These are phyloP conservation scores for Sordariomycetes sp. DNA, from an alignment of 2,329 filamentous ascomycete species.

Conservation along the genomic window DNA sequence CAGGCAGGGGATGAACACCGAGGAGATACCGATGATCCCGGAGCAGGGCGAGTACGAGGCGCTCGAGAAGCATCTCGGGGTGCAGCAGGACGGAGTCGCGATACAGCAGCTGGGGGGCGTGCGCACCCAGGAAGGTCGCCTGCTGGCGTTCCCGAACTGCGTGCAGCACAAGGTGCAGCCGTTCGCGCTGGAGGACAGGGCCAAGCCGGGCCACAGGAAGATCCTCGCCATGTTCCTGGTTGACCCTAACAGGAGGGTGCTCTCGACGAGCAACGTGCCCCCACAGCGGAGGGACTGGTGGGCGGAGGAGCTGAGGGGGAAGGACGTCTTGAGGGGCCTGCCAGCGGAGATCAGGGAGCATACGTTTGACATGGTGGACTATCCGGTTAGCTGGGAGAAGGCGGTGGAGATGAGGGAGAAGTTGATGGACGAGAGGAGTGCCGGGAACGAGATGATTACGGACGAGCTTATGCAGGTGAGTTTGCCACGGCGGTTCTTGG, in stretches of 20 bases:
- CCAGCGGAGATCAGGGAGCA: conserved; percentile 16
- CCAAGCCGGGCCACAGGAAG: conserved; percentile 41
- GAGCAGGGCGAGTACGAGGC: conserved; percentile 21
- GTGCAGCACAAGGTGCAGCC: conserved; percentile 38
- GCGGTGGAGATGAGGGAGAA: conserved; percentile 22
- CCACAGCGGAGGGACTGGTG: conserved; percentile 25
- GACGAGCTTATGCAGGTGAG: neutral
- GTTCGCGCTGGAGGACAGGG: conserved; percentile 36
- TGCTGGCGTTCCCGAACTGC: conserved; percentile 31
- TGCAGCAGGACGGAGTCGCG: conserved; percentile 9
- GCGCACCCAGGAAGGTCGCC: conserved; percentile 25
- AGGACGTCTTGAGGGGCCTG: conserved; percentile 13
- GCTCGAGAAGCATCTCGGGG: conserved; percentile 23
- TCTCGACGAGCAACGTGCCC: conserved; percentile 30
- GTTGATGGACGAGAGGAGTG: conserved; percentile 24
- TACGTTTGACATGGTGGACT: conserved; percentile 13
- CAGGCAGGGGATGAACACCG: conserved; percentile 25
- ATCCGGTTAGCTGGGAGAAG: conserved; percentile 18
- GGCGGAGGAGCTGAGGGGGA: conserved; percentile 32
- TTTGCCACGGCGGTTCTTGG: neutral
- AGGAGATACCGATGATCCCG: conserved; percentile 14
- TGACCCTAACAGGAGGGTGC: conserved; percentile 39
- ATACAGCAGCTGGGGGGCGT: conserved; percentile 28
- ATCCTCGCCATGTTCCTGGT: conserved; percentile 49
- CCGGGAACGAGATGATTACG: neutral